A percentile compares a stretch with the other conserved stretches of the same genome.
phyloP scores from a whole-genome alignment of 1,284 basidiomycete genomes.

The Ceratobasidium sp. region DNA sequence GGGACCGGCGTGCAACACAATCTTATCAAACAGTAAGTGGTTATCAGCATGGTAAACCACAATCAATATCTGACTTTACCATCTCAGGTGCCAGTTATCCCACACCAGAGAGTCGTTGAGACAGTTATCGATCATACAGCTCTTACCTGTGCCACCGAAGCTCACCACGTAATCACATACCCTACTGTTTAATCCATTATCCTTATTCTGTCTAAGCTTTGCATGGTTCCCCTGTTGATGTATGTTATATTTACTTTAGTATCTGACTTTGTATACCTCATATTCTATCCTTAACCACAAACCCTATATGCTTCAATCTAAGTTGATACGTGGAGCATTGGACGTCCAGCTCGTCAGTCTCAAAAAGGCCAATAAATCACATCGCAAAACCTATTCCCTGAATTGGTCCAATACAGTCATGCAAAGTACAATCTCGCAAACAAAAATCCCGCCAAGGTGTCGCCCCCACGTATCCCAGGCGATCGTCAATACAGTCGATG shows the following conservation, averaged over 20 bases:
- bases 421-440: background rate
- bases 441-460: background rate
- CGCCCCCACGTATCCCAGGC: background rate
- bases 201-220: background rate
- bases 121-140: background rate
- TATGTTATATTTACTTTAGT: conserved; percentile 9
- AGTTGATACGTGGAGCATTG: too few relatives aligned
- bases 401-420: background rate
- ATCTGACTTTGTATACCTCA: too few relatives aligned
- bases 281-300: too few relatives aligned
- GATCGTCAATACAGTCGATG: conserved; percentile 11
- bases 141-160: conserved; percentile 21
- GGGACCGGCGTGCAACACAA: conserved; percentile 18
- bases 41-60: background rate
- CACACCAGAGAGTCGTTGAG: conserved; percentile 22
- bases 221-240: background rate
- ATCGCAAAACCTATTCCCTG: background rate
- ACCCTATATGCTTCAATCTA: too few relatives aligned
- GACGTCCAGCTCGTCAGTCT: too few relatives aligned
- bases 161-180: conserved; percentile 27
- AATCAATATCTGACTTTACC: background rate
- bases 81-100: conserved; percentile 3
- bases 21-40: conserved; percentile 24
- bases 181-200: conserved; percentile 12
- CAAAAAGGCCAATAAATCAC: too few relatives aligned